Percentiles rank a stretch among this genome's conserved stretches.
phyloP scores from a whole-genome alignment of 768 basidiomycete species.

The Termitomyces eurrhizus region DNA sequence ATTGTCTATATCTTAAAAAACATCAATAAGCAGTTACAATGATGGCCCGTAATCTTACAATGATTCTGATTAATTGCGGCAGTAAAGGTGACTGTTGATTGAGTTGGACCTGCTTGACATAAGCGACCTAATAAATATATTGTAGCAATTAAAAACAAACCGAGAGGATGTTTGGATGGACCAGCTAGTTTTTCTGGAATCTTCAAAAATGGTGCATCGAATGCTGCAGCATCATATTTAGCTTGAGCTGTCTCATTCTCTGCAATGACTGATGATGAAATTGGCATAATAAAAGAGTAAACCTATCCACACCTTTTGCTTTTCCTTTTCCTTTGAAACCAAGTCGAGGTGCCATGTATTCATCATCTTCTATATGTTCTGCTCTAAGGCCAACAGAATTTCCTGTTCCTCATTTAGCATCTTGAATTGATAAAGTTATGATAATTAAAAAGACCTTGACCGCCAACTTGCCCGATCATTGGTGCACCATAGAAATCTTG shows the following conservation, averaged over 20 bases:
- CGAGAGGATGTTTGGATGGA: not conserved
- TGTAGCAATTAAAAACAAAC: not conserved
- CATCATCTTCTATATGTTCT: not conserved
- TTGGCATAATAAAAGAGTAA: not conserved
- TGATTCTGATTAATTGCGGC: not conserved
- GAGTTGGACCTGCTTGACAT: not conserved
- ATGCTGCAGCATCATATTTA: not conserved
- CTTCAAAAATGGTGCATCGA: not conserved
- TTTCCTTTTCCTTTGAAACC: not conserved
- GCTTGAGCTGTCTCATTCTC: not conserved
- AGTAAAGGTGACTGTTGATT: not conserved
- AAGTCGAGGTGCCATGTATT: not conserved
- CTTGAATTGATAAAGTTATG: not conserved
- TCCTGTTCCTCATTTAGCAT: not conserved
- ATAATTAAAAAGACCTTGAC: not conserved
- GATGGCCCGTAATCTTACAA: not conserved
- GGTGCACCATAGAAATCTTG: too few species aligned
- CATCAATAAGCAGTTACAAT: not conserved
- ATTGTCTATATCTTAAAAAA: not conserved
- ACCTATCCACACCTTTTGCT: not conserved
- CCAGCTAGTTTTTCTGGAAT: not conserved
- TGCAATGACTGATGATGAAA: not conserved
- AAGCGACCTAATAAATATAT: not conserved
- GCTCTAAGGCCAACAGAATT: not conserved
- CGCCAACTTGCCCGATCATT: not conserved